Base-by-base conservation (phyloP, 2,329 filamentous ascomycete species). In the Lachnellula willkommii region DNA sequence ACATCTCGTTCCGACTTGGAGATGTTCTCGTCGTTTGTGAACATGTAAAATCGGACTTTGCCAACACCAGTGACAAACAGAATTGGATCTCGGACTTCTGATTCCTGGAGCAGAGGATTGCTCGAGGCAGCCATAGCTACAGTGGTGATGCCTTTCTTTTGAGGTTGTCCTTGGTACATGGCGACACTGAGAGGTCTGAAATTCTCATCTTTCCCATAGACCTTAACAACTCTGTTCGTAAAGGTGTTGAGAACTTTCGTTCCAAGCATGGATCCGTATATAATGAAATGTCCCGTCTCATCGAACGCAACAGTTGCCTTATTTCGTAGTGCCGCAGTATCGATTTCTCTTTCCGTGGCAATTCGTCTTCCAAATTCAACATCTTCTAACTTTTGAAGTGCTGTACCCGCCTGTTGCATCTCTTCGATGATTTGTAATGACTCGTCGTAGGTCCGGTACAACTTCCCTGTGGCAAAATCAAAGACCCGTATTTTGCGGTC, bases 31-130 rank as follows among this genome's bases (percentile, higher is more conserved):
- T 96, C 89, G 71, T 96, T 95, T 37, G 90, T 96, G 73, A 96
- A 99, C 84, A 97, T 91, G 79, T 96, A 99, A 75, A 99, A 99
- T 42, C 95, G 88, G 28, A 88, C 83, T 73, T 96, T 97, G 60
- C 86, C 88, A 47, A 89, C 86, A 0, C 86, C 93, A 0, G 94
- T 97, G 9, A 83, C 80, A 46, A 95, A 81, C 7, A 99, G 77
- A 68, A 97, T 93, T 0, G 95, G 92, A 69, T 99, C 94, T 59
- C 92, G 82, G 20, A 85, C 83, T 72, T 96, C 93, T 1, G 94
- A 90, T 75, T 96, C 92, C 68, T 94, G 89, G 2, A 99, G 80
- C 1, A 99, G 80, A 0, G 95, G 94, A 70, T 99, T 99, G 65
- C 83, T 88, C 36, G 90, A 95, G 0, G 95, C 94, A 1, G 94